Evolutionary conservation across 2,329 filamentous ascomycete species (phyloP).

Genomic region (Cryphonectria carpinicola): DNA sequence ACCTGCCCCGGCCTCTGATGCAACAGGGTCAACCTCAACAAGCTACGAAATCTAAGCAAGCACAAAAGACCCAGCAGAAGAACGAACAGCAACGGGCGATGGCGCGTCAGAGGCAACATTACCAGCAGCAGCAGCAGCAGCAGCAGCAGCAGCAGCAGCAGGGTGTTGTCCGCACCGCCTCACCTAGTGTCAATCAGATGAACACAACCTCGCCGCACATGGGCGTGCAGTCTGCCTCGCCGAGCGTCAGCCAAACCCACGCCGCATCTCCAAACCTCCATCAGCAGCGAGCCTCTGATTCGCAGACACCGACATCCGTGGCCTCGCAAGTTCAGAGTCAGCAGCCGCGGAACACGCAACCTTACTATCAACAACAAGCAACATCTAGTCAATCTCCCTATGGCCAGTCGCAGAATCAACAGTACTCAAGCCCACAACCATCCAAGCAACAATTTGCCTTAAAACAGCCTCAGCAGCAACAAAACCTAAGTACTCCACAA

Average conservation of each 20-base stretch:
- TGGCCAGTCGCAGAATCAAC: constrained; percentile 23
- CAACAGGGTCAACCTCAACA: constrained; percentile 20
- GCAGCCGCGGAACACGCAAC: constrained; percentile 22
- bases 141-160: constrained; percentile 32
- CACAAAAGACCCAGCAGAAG: constrained; percentile 32
- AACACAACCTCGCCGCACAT: constrained; percentile 25
- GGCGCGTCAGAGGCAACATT: constrained; percentile 30
- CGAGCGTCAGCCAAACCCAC: constrained; percentile 21
- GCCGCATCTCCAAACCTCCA: constrained; percentile 25
- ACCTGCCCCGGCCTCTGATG: constrained; percentile 13
- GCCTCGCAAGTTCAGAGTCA: constrained; percentile 27
- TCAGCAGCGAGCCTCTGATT: constrained; percentile 25
- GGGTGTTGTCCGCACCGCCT: constrained; percentile 24
- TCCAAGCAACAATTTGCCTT: constrained; percentile 26
- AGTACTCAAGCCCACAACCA: constrained; percentile 20
- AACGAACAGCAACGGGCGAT: constrained; percentile 26
- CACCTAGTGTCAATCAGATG: constrained; percentile 27
- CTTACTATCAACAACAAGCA: constrained; percentile 25
- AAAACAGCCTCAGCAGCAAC: constrained; percentile 27
- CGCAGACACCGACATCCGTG: constrained; percentile 25
- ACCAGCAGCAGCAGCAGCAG: constrained; percentile 30
- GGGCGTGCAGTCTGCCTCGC: constrained; percentile 28
- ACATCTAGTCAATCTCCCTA: constrained; percentile 20
- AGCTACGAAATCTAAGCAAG: constrained; percentile 22
- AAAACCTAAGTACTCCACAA: constrained; percentile 20